A percentile compares a stretch with the other conserved stretches of the same genome.
phyloP scores from a whole-genome alignment of 306 rosid genomes.

The Vachellia collinsii region DNA sequence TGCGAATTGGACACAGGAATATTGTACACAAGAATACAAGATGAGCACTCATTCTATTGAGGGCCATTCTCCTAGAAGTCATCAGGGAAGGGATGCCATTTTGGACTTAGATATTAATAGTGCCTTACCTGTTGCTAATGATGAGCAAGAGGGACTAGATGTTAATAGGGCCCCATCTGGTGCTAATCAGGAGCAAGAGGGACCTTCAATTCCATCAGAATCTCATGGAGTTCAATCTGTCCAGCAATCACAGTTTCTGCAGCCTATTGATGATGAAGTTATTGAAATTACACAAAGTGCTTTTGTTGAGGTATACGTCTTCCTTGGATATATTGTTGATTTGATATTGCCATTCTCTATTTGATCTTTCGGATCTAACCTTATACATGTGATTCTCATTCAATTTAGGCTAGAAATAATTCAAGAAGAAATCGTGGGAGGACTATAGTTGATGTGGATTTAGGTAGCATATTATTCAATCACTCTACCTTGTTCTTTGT shows the following conservation, averaged over 20 bases:
- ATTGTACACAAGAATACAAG: background rate
- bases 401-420: constrained; percentile 59
- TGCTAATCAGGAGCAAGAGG: constrained; percentile 10
- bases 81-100: background rate
- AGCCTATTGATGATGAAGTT: constrained; percentile 70
- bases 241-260: constrained; percentile 33
- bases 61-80: background rate
- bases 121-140: too few species aligned
- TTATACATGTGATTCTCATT: constrained; percentile 15
- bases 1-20: background rate
- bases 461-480: constrained; percentile 42
- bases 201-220: background rate
- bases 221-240: background rate
- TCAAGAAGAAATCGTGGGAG: constrained; percentile 57
- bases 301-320: constrained; percentile 54
- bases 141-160: too few species aligned
- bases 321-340: background rate
- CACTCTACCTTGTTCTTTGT: background rate
- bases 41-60: constrained; percentile 10
- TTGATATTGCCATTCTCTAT: background rate
- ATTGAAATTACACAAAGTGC: constrained; percentile 63
- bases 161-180: constrained; percentile 13
- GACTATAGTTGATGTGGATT: constrained; percentile 51
- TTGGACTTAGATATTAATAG: constrained; percentile 8
- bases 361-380: background rate